phyloP scores from a whole-genome alignment of 495 filamentous ascomycete species.

The Penicillium flavigenum region DNA sequence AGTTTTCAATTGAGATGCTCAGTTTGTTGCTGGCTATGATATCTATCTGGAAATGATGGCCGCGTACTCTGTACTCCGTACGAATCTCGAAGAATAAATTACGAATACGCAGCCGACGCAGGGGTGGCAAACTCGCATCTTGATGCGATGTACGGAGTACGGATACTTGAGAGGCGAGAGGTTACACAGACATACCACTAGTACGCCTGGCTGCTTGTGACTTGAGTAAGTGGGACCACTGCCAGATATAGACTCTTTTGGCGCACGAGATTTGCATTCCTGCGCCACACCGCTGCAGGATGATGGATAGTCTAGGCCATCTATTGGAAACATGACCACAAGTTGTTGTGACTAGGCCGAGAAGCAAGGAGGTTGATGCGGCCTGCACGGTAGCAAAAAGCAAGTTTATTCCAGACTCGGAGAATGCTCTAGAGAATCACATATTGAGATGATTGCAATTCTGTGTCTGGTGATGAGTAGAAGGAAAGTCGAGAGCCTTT shows the following conservation, averaged over 20 bases:
- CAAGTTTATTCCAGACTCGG: not conserved
- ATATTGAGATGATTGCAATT: not conserved
- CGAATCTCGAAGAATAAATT: not conserved
- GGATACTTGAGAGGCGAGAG: not conserved
- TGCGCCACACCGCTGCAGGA: conserved; percentile 6
- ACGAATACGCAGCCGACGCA: not conserved
- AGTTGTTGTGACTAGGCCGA: not conserved
- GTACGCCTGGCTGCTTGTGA: not conserved
- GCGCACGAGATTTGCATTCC: conserved; percentile 1
- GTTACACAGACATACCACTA: not conserved
- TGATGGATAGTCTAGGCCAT: not conserved
- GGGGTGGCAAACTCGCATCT: not conserved
- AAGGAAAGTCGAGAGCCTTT: not conserved
- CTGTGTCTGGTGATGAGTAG: not conserved
- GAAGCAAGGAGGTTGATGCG: conserved; percentile 3
- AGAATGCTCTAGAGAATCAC: not conserved
- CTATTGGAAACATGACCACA: too few relatives aligned
- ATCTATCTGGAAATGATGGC: not conserved
- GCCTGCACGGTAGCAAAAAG: not conserved
- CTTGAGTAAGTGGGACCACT: not conserved
- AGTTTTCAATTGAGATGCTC: conserved; percentile 12
- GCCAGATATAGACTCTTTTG: not conserved
- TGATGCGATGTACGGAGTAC: not conserved
- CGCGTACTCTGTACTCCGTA: not conserved
- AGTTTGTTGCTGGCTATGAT: not conserved